phyloP scores from a whole-genome alignment of 163 green algal species.

The Scenedesmus sp. region DNA sequence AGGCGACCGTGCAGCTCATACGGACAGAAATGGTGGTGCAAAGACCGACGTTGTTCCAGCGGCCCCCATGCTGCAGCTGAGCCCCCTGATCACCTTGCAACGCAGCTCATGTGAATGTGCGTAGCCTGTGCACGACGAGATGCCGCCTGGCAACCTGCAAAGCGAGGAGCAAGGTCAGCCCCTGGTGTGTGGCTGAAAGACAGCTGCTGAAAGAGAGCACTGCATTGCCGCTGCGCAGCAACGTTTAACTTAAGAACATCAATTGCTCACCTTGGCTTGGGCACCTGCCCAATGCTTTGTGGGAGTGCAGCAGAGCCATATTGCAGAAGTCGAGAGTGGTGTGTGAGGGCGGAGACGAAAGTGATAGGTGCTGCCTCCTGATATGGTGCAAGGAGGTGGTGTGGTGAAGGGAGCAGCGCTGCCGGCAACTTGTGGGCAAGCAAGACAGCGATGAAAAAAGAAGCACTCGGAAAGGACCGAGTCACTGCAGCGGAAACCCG shows the following conservation, averaged over 20 bases:
- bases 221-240: not conserved
- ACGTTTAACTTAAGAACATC: not conserved
- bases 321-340: not conserved
- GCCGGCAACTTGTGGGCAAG: not conserved
- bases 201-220: not conserved
- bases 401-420: not conserved
- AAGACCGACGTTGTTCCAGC: not conserved
- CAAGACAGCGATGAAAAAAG: not conserved
- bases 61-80: not conserved
- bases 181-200: not conserved
- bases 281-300: not conserved
- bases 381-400: not conserved
- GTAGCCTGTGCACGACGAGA: not conserved
- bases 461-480: too few relatives aligned
- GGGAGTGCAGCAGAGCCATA: not conserved
- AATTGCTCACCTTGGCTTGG: not conserved
- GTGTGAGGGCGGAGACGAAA: not conserved
- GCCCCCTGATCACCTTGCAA: conserved; percentile 2
- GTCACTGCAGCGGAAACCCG: not conserved
- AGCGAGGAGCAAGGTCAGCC: not conserved
- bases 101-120: not conserved
- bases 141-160: not conserved
- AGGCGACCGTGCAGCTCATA: not conserved
- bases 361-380: not conserved
- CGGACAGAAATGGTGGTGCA: not conserved